Conservation (phyloP, 495 filamentous ascomycete genomes). For the Parathielavia hyrcaniae region DNA sequence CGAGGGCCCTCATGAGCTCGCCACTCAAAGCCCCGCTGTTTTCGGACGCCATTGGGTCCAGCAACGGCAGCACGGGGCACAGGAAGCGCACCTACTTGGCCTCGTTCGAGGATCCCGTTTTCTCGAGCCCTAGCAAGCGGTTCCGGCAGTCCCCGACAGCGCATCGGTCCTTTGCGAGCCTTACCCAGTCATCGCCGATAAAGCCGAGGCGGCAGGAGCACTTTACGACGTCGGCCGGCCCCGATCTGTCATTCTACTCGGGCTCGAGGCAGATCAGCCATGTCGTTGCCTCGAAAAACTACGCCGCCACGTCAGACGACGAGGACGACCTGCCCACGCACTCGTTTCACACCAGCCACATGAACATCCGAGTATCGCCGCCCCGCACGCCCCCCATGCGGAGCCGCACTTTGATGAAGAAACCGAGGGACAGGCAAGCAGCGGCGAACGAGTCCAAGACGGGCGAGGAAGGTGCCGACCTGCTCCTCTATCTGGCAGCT, state of each 20-base stretch:
- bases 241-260: slow-evolving; percentile 64
- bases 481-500: slow-evolving; percentile 85
- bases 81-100: slow-evolving; percentile 53
- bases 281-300: slow-evolving; percentile 53
- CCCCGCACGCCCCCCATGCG: slow-evolving; percentile 75
- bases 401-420: slow-evolving; percentile 42
- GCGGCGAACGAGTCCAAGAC: slow-evolving; percentile 35
- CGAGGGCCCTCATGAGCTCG: slow-evolving; percentile 53
- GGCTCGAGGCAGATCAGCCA: slow-evolving; percentile 53
- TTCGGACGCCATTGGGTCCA: slow-evolving; percentile 59
- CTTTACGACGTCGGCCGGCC: slow-evolving; percentile 55
- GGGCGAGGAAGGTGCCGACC: slow-evolving; percentile 81
- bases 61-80: slow-evolving; percentile 48
- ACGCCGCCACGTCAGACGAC: slow-evolving; percentile 62
- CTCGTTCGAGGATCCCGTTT: slow-evolving; percentile 40
- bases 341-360: slow-evolving; percentile 53
- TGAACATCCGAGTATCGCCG: slow-evolving; percentile 58
- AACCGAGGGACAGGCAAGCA: slow-evolving; percentile 14
- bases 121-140: slow-evolving; percentile 56
- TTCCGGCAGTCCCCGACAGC: slow-evolving; percentile 60
- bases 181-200: slow-evolving; percentile 78
- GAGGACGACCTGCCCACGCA: slow-evolving; percentile 73
- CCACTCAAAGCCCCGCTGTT: slow-evolving; percentile 62
- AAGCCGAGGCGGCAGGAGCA: slow-evolving; percentile 57
- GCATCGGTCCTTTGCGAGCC: slow-evolving; percentile 48